phyloP scores from a whole-genome alignment of 257 asterid species.

The Ocimum tenuiflorum region DNA sequence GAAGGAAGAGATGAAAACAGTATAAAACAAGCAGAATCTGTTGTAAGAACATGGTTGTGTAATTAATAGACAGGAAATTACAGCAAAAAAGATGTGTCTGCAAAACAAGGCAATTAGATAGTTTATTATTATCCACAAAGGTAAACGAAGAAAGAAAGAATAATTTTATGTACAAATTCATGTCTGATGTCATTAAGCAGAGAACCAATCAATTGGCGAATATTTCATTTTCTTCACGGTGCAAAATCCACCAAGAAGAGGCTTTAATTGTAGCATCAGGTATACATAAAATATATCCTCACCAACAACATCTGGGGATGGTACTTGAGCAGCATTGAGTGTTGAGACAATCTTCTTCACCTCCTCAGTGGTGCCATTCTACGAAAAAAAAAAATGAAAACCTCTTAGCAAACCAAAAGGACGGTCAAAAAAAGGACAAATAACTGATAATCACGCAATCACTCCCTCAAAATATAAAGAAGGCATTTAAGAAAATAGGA shows the following conservation, averaged over 20 bases:
- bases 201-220: background rate
- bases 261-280: background rate
- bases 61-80: background rate
- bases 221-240: background rate
- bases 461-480: background rate
- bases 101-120: background rate
- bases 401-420: background rate
- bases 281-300: constrained; percentile 23
- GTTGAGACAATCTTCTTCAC: constrained; percentile 78
- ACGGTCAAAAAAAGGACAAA: background rate
- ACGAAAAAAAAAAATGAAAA: constrained; percentile 16
- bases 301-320: constrained; percentile 89
- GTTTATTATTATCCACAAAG: background rate
- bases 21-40: background rate
- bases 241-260: background rate
- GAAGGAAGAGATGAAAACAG: background rate
- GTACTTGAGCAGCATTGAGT: constrained; percentile 79
- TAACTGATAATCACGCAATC: background rate
- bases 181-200: background rate
- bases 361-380: constrained; percentile 88
- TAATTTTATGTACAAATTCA: background rate
- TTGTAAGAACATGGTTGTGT: background rate
- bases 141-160: background rate
- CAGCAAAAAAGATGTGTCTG: background rate
- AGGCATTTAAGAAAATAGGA: background rate